Conservation (phyloP, 352 stramenopile genomes). For the Peronosclerospora sorghi region DNA sequence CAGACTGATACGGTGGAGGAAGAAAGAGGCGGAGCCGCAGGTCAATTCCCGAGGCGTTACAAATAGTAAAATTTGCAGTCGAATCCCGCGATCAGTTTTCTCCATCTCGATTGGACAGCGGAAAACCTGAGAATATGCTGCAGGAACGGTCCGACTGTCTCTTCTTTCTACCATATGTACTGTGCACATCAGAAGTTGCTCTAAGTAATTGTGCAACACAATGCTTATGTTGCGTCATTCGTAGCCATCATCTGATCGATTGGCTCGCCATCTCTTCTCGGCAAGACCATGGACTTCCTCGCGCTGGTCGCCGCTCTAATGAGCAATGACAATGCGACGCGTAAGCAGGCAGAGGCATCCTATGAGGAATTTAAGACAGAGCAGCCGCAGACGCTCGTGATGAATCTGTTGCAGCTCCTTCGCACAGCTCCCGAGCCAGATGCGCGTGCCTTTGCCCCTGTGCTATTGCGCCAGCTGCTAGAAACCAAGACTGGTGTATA, state of each 20-base stretch:
- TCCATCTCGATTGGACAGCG: too few species aligned
- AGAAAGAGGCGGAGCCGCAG: too few species aligned
- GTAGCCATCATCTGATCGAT: not conserved
- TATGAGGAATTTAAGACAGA: slow-evolving; percentile 63
- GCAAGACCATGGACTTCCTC: slow-evolving; percentile 52
- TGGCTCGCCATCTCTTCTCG: not conserved
- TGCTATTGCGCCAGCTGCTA: slow-evolving; percentile 69
- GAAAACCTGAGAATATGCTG: too few species aligned
- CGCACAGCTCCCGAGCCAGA: slow-evolving; percentile 42
- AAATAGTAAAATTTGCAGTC: too few species aligned
- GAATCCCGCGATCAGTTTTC: too few species aligned
- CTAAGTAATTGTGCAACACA: too few species aligned
- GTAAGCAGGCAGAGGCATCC: slow-evolving; percentile 63
- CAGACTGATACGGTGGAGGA: too few species aligned
- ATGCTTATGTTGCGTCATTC: slow-evolving; percentile 1
- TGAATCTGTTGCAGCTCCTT: slow-evolving; percentile 56
- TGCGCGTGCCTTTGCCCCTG: slow-evolving; percentile 59
- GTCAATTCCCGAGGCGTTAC: too few species aligned
- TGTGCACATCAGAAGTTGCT: too few species aligned
- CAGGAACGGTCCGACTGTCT: too few species aligned
- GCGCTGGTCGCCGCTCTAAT: slow-evolving; percentile 64
- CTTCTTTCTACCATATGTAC: too few species aligned
- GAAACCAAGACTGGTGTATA: slow-evolving; percentile 63
- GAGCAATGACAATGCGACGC: slow-evolving; percentile 59
- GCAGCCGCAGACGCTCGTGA: slow-evolving; percentile 51